Base-by-base conservation (phyloP, 805 yeast species). In the Ogataea nonfermentans region DNA sequence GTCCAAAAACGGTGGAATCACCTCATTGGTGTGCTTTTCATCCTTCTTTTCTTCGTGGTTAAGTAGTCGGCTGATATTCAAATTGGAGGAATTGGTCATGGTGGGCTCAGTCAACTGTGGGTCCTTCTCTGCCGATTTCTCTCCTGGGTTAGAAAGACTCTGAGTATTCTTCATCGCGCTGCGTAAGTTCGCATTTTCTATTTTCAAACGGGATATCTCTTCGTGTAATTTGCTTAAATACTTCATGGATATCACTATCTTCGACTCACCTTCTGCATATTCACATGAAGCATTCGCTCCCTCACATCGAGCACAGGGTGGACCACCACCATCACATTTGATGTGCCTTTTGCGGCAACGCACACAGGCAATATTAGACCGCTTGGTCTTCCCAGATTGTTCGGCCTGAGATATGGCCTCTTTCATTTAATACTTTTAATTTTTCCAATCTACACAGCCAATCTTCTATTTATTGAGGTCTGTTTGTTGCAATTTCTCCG, bases 311-410 rank as follows among this genome's bases (percentile, higher is more conserved):
- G 66, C 59, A 56, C 93, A 84, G 0, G 89, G 88, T 33, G 79
- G 75, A 1, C 86, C 87, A 3, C 19, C 35, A 2, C 89, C 89
- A 10, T 87, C 87, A 54, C 93, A 84, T 46, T 83, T 75, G 29
- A 81, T 77, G 59, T 84, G 93, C 37, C 88, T 69, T 33, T 76
- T 72, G 23, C 91, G 68, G 55, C 93, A 84, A 31, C 86, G 63
- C 2, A 75, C 73, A 57, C 91, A 84, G 2, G 65, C 65, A 12
- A 54, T 35, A n/a, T 30, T 50, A 2, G 59, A 56, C 37, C 57
- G 46, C 20, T 49, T 58, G 34, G 47, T 10, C 29, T 24, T 24
- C 8, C 36, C 32, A 9, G 32, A 8, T 9, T n/a, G 16, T 8
- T 37, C 36, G 12, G 26, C 36, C 22, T 19, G 22, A 19, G 8